Evolutionary conservation across 805 yeast species (phyloP).

Genomic region (Sungouiozyma intestinalis): DNA sequence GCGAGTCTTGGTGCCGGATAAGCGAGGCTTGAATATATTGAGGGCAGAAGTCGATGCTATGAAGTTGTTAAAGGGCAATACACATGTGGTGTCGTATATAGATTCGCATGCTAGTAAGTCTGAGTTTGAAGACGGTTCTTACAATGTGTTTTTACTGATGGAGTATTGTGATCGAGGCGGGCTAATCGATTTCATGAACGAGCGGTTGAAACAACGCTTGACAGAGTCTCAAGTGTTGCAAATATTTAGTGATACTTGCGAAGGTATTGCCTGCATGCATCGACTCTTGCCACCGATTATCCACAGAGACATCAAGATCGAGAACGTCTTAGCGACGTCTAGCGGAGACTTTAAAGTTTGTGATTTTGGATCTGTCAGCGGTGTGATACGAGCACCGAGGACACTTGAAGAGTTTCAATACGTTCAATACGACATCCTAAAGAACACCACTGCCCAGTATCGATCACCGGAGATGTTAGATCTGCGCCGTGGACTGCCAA

Average conservation of each 20-base stretch:
- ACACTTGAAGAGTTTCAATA: constrained; percentile 48
- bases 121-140: constrained; percentile 39
- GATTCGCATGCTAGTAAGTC: constrained; percentile 91
- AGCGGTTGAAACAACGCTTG: constrained; percentile 54
- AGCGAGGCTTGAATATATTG: constrained; percentile 66
- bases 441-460: constrained; percentile 78
- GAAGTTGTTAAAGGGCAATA: constrained; percentile 74
- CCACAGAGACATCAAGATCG: constrained; percentile 77
- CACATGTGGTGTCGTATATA: constrained; percentile 77
- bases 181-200: constrained; percentile 69
- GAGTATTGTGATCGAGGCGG: constrained; percentile 74
- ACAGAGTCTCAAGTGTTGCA: constrained; percentile 57
- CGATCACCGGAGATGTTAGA: constrained; percentile 82
- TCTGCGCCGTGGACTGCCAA: constrained; percentile 53
- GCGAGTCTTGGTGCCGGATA: constrained; percentile 88
- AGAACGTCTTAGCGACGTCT: constrained; percentile 58
- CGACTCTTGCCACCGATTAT: constrained; percentile 57
- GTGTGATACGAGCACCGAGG: constrained; percentile 52
- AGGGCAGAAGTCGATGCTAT: constrained; percentile 97
- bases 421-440: constrained; percentile 59
- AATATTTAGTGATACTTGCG: constrained; percentile 60
- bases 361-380: constrained; percentile 76
- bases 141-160: constrained; percentile 73
- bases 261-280: constrained; percentile 73
- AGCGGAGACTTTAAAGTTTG: constrained; percentile 56